phyloP scores from a whole-genome alignment of 2,329 filamentous ascomycete genomes.

The Xylogone sp. region DNA sequence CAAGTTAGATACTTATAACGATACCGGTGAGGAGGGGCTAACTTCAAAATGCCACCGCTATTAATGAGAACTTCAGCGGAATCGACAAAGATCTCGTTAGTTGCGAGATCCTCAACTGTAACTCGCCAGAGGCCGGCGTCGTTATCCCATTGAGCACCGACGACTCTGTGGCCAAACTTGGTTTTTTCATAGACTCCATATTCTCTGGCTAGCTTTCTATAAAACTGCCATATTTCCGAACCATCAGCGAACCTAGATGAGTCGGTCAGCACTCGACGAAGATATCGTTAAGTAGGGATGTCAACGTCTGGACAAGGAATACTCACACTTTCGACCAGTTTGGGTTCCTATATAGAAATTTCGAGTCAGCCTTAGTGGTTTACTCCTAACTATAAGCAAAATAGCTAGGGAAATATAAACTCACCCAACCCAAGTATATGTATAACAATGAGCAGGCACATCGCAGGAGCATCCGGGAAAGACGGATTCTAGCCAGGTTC shows the following conservation, averaged over 20 bases:
- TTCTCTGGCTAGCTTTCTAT: conserved; percentile 58
- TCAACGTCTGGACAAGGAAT: too few species aligned
- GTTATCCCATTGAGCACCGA: conserved; percentile 52
- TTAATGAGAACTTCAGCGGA: conserved; percentile 57
- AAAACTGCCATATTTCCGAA: conserved; percentile 63
- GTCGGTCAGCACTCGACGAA: background rate
- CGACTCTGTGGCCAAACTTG: conserved; percentile 52
- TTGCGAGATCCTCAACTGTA: conserved; percentile 33
- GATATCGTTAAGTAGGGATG: background rate
- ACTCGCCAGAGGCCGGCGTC: conserved; percentile 48
- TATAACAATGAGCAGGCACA: background rate
- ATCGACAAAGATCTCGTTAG: conserved; percentile 37
- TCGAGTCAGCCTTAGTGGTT: too few species aligned
- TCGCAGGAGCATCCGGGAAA: conserved; percentile 44
- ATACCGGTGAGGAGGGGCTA: background rate
- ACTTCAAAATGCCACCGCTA: conserved; percentile 26
- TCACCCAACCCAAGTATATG: background rate
- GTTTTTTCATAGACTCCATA: conserved; percentile 59
- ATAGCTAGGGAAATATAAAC: too few species aligned
- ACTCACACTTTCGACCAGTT: conserved; percentile 54
- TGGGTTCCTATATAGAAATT: conserved; percentile 36
- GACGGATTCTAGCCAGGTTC: conserved; percentile 32
- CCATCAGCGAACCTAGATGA: conserved; percentile 39
- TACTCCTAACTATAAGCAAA: too few species aligned
- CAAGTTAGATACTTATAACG: conserved; percentile 23